Conservation (phyloP, 768 basidiomycete species). For the Termitomyces sp. region DNA sequence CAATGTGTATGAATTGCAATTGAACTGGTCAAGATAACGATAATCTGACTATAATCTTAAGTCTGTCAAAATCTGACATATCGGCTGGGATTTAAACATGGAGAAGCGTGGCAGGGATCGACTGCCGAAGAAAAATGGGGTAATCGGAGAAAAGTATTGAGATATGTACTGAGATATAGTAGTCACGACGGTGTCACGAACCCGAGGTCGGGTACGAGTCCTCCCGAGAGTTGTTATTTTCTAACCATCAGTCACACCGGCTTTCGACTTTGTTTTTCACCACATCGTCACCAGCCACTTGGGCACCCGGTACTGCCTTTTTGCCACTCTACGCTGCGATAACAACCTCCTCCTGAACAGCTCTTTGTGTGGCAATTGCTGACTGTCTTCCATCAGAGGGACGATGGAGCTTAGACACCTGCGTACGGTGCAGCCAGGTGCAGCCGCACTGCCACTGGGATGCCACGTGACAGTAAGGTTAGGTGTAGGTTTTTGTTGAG, state of each 20-base stretch:
- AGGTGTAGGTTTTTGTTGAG: slow-evolving; percentile 29
- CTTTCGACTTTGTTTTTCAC: slow-evolving; percentile 18
- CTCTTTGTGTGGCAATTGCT: background rate
- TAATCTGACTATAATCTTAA: background rate
- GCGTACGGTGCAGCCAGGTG: background rate
- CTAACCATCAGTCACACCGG: slow-evolving; percentile 21
- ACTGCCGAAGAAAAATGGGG: slow-evolving; percentile 4
- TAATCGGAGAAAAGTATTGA: slow-evolving; percentile 8
- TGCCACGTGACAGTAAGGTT: slow-evolving; percentile 35
- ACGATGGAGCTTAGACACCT: background rate
- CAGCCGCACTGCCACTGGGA: background rate
- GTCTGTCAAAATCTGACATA: background rate
- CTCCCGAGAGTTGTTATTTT: slow-evolving; percentile 10
- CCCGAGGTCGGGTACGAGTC: slow-evolving; percentile 6
- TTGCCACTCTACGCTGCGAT: background rate
- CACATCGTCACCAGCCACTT: slow-evolving; percentile 10
- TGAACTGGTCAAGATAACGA: background rate
- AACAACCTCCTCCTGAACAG: background rate
- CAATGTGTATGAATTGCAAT: background rate
- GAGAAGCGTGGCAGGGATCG: background rate
- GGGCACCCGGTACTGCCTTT: background rate
- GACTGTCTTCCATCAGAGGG: background rate
- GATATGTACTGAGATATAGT: slow-evolving; percentile 9
- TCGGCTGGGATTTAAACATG: background rate
- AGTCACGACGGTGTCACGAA: slow-evolving; percentile 18